Base-by-base conservation (phyloP, 176 grass and related monocot genomes). In the Oryza glumipatula region DNA sequence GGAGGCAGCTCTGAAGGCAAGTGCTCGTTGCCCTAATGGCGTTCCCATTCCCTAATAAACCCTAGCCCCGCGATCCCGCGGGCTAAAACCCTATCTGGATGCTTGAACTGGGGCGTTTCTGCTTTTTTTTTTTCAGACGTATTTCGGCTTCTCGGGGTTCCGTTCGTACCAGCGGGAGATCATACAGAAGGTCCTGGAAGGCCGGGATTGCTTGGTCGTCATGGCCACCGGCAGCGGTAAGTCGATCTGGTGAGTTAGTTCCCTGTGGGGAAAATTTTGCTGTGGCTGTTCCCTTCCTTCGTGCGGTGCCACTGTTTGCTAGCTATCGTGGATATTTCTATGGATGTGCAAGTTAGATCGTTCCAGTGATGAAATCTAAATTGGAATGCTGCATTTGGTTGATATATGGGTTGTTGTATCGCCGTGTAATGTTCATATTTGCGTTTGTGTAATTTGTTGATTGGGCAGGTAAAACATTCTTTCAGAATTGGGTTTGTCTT, bases 151-250 rank as follows among this genome's bases (percentile, higher is more conserved):
- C 74, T 90, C 89, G 4, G 77, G 85, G 17, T 91, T 95, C 86
- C 84, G 89, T 15, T 80, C 93, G 22, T 93, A 92, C 83, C 95
- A 95, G 89, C 73, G 82, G 85, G 95, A 98, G 86, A 81, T 93
- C 68, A 91, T 98, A 13, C 67, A 93, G 67, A 84, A 91, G 75
- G 85, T 98, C 23, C 54, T 95, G 32, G 67, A 88, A 47, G 89
- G 90, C 41, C 92, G 76, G 85, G 95, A 98, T 77, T 93, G 92
- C 86, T 72, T 95, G 72, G 92, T 86, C 39, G 95, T 98, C 78
- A 98, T 98, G 95, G 91, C 93, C 78, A 98, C 95, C n/a, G 93
- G 95, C 73, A 98, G 95, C 74, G 95, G 95, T 70, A 98, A 98
- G 73, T 95, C 93, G 46, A 81, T 98, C 19, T 98, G 93, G 91